Evolutionary conservation across 2,329 filamentous ascomycete genomes (phyloP).

Genomic region (Bipolaris gigantea): DNA sequence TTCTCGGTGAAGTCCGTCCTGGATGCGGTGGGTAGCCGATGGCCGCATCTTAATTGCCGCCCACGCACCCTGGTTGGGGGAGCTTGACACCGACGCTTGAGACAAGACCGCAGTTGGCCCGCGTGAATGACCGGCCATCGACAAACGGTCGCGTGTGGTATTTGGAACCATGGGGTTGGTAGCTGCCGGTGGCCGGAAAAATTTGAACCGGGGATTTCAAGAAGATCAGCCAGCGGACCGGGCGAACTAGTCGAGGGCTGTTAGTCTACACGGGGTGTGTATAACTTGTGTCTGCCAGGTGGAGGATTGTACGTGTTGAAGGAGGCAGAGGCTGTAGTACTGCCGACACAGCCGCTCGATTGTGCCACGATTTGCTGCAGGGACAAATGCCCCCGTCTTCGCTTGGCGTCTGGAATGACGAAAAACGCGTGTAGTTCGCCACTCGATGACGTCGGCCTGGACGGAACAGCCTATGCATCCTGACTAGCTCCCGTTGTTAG

Average conservation of each 20-base stretch:
- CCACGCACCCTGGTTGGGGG: not conserved
- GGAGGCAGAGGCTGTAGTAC: not conserved
- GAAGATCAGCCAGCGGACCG: not conserved
- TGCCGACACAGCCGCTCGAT: not conserved
- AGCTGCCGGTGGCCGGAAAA: not conserved
- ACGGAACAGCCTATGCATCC: not conserved
- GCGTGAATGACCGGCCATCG: not conserved
- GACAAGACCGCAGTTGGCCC: slow-evolving; percentile 1
- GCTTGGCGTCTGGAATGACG: not conserved
- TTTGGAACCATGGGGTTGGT: not conserved
- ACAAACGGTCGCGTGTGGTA: not conserved
- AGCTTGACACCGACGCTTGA: not conserved
- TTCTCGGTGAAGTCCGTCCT: not conserved
- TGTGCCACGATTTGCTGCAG: slow-evolving; percentile 1
- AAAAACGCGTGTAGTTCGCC: not conserved
- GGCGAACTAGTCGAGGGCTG: not conserved
- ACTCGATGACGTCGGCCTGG: not conserved
- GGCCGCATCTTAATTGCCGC: not conserved
- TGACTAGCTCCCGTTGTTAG: slow-evolving; percentile 1
- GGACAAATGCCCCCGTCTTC: not conserved
- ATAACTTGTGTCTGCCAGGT: not conserved
- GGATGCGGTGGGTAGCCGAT: not conserved
- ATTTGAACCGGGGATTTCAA: not conserved
- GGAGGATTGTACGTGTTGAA: not conserved
- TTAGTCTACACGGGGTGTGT: not conserved